Conservation (phyloP, 2,329 filamentous ascomycete species). For the Monilinia aucupariae region DNA sequence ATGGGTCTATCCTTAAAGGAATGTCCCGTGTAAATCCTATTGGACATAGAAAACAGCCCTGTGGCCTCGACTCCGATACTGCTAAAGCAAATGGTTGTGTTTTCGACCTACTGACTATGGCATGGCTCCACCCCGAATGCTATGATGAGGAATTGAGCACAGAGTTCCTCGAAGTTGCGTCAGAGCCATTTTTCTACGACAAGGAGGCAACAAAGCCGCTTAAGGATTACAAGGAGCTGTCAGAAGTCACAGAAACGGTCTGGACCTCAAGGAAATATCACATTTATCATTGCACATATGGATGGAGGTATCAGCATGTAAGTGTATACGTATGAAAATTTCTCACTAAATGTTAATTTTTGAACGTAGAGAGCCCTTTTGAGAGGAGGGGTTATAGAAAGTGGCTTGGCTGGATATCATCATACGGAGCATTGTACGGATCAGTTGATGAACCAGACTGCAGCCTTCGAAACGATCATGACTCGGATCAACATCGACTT, state of each 20-base stretch:
- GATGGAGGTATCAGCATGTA: background rate
- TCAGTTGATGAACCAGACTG: constrained; percentile 1
- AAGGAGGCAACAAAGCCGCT: background rate
- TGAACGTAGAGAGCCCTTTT: background rate
- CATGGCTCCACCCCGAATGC: constrained; percentile 1
- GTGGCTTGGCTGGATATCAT: background rate
- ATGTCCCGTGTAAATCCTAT: background rate
- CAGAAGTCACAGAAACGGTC: background rate
- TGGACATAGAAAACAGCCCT: background rate
- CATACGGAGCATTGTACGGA: constrained; percentile 1
- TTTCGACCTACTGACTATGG: background rate
- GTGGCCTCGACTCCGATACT: background rate
- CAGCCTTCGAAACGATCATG: background rate
- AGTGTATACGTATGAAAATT: no score
- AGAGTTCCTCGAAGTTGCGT: background rate
- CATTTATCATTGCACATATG: background rate
- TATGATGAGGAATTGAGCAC: background rate
- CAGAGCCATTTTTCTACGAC: constrained; percentile 2
- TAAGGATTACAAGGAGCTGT: background rate
- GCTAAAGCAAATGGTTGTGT: background rate
- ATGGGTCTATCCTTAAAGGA: background rate
- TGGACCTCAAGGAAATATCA: background rate
- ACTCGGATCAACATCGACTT: background rate
- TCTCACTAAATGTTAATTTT: no score
- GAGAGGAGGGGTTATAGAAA: background rate